Percentiles rank a stretch among this genome's conserved stretches.
Evolutionary conservation across 805 yeast species (phyloP).

Genomic region (Ogataea neopini): DNA sequence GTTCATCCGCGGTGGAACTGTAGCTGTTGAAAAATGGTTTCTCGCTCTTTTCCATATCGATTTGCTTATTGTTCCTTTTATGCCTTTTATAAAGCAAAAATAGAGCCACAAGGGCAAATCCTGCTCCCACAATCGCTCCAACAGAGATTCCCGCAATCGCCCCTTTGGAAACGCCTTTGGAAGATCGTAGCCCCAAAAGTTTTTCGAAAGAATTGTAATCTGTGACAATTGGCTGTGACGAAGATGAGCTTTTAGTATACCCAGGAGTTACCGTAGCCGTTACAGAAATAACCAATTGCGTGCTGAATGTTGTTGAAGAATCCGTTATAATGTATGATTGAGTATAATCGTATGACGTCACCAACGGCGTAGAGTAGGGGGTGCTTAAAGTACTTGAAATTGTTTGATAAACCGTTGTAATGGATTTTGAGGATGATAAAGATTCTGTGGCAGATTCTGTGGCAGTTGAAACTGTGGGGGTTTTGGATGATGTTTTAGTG

Average conservation of each 20-base stretch:
- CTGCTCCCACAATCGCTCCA: conserved; percentile 27
- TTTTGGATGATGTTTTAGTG: not conserved
- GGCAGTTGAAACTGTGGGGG: not conserved
- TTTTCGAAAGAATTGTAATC: conserved; percentile 25
- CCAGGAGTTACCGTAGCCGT: conserved; percentile 16
- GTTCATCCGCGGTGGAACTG: not conserved
- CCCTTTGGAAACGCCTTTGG: conserved; percentile 19
- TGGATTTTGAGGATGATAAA: not conserved
- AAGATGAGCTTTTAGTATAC: conserved; percentile 14
- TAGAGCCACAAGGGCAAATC: conserved; percentile 15
- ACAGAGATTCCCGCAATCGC: conserved; percentile 34
- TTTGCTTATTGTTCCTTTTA: conserved; percentile 4
- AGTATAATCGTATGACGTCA: conserved; percentile 26
- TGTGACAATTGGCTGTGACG: conserved; percentile 31
- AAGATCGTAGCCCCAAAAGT: conserved; percentile 3
- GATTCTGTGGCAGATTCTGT: not conserved
- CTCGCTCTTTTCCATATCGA: conserved; percentile 2
- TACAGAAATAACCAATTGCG: conserved; percentile 26
- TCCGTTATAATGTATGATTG: conserved; percentile 34
- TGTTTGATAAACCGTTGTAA: not conserved
- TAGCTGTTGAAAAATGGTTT: conserved; percentile 1
- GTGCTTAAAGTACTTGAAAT: conserved; percentile 1
- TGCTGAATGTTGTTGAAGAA: conserved; percentile 27
- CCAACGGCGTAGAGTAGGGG: not conserved
- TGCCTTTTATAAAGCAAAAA: conserved; percentile 16